Evolutionary conservation across 495 filamentous ascomycete genomes (phyloP), one percentile per base, ranked within the genome.

Genomic region (Tuber aestivum): DNA sequence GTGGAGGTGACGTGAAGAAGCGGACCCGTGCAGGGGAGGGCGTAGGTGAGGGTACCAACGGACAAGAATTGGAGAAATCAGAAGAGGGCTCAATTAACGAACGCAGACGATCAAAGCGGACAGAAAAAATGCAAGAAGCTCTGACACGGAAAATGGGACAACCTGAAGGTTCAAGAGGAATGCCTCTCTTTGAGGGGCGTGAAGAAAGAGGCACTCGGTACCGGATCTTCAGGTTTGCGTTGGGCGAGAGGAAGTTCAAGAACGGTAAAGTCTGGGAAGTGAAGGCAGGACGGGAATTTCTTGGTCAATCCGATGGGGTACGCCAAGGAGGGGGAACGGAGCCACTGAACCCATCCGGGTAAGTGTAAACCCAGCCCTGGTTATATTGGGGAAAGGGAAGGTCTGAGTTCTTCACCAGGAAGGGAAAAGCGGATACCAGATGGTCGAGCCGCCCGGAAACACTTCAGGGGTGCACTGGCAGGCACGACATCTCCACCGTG

Each of bases 391-490:
- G 56, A 35, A 5, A 20, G 16, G 56, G 56, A 65, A 65, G 27
- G 56, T 65, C 56, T 35, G 56, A 65, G 27, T 65, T 35, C 56
- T 65, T 65, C 27, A 35, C 27, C 32, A 27, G 27, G 70, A 71
- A 71, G 41, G 40, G 41, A 70, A 71, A 50, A 32, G 61, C 69
- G 71, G 48, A 70, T 45, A 44, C 40, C 74, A 78, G 73, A 78
- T 78, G 73, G 56, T 78, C 76, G 45, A 72, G 71, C 74, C 72
- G 72, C 72, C 48, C 69, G 44, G 72, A 70, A 56, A 35, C 27
- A 18, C 56, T 27, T 35, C 56, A 65, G 56, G 56, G 56, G 56
- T 65, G 56, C 56, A 65, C 56, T 65, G 56, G 27, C 56, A 35
- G 18, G 27, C 27, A 65, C 27, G 56, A 32, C 56, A 65, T 65